Base-by-base conservation (phyloP, 305 asterid genomes). In the Rubia tinctorum region DNA sequence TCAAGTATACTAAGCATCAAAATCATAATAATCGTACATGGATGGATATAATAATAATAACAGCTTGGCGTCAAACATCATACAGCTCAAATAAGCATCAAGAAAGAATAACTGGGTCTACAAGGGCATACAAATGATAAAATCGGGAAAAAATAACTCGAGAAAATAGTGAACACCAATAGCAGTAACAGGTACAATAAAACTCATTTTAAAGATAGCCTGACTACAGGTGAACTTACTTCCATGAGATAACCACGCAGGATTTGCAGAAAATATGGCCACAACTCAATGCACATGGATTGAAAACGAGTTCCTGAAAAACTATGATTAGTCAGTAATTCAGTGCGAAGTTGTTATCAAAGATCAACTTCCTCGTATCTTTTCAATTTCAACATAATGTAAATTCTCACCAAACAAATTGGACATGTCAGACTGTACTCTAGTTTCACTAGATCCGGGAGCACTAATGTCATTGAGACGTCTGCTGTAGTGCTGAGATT, bases 401-500 rank as follows among this genome's bases (percentile, higher is more conserved):
- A 68, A 10, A 74, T 69, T 3, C 85, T 79, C 81, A 88, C 97
- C 96, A 89, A 80, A 85, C 96, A 91, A 80, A 91, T 83, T 62
- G 97, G 84, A 80, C 97, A 91, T 66, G 94, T 89, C 65, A 91
- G 83, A 71, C 76, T 74, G 73, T 86, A 87, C 69, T 88, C 97
- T 59, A 83, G 73, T 77, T 86, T 86, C 60, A 78, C 80, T 40
- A 78, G 77, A 71, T 82, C 88, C 1, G 94, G 90, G 74, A 88
- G 91, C 73, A 25, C 77, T 87, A 89, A 75, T 23, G 84, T 84
- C 89, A 91, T 82, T 27, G 39, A 58, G 34, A 86, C 86, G 44
- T 82, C 91, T 8, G 84, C 90, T 8, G 84, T 37, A 64, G 80
- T 75, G 70, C 71, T 79, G 49, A 89, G 80, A 66, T 84, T 83